phyloP scores from a whole-genome alignment of 2,329 filamentous ascomycete species.

The Sarocladiaceae sp. region DNA sequence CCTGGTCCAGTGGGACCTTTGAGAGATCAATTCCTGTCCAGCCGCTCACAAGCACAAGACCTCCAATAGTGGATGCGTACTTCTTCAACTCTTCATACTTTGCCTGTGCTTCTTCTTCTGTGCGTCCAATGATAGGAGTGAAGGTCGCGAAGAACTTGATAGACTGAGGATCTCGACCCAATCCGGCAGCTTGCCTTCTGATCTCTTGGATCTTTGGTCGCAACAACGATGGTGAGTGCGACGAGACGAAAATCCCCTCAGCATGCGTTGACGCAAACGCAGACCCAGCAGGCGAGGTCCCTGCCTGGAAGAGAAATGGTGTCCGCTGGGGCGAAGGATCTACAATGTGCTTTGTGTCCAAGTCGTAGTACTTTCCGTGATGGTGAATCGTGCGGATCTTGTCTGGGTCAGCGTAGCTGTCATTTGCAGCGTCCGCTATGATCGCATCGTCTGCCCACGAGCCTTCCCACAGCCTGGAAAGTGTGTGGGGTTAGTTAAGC shows the following conservation, averaged over 20 bases:
- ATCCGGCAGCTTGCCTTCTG: constrained; percentile 45
- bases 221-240: constrained; percentile 56
- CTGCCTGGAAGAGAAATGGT: constrained; percentile 63
- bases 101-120: constrained; percentile 57
- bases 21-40: constrained; percentile 59
- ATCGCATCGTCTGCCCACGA: constrained; percentile 65
- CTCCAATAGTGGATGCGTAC: constrained; percentile 57
- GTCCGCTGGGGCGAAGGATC: constrained; percentile 62
- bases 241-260: constrained; percentile 64
- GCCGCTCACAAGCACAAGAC: constrained; percentile 63
- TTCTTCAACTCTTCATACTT: constrained; percentile 57
- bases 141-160: constrained; percentile 65
- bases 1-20: constrained; percentile 58
- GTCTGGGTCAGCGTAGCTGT: constrained; percentile 46
- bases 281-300: constrained; percentile 60
- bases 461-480: constrained; percentile 46
- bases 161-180: constrained; percentile 50
- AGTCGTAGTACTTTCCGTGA: constrained; percentile 54
- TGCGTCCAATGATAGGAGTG: constrained; percentile 57
- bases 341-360: constrained; percentile 60
- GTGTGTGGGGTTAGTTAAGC: neutral
- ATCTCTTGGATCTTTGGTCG: constrained; percentile 59
- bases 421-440: constrained; percentile 48
- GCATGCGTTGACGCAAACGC: constrained; percentile 63
- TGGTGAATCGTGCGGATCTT: constrained; percentile 62